phyloP scores from a whole-genome alignment of 1,284 basidiomycete genomes.

The Meira nashicola region DNA sequence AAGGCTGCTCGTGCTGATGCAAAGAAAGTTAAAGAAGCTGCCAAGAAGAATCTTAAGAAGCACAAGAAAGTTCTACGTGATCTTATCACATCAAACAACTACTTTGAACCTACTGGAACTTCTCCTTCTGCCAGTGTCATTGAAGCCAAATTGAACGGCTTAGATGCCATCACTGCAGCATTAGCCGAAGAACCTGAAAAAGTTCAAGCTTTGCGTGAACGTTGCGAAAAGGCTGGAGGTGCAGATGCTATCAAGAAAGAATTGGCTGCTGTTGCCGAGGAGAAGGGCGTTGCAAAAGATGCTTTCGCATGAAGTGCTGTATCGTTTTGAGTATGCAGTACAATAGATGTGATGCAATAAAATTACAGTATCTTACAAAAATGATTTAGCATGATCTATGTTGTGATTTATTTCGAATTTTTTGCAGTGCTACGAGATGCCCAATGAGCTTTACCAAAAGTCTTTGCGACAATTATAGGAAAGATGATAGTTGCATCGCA shows the following conservation, averaged over 20 bases:
- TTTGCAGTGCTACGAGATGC: not conserved
- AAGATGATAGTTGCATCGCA: constrained; percentile 85
- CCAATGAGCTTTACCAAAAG: constrained; percentile 59
- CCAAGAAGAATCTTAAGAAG: constrained; percentile 52
- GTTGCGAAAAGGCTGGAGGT: constrained; percentile 52
- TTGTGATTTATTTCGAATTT: not conserved
- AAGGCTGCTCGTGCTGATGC: constrained; percentile 73
- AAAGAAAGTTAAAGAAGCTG: constrained; percentile 81
- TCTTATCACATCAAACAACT: constrained; percentile 59
- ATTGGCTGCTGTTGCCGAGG: constrained; percentile 57
- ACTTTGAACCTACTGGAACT: constrained; percentile 58
- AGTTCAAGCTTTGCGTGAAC: constrained; percentile 58
- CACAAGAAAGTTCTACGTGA: constrained; percentile 53
- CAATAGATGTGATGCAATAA: not conserved
- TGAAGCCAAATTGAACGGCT: constrained; percentile 60
- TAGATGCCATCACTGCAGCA: constrained; percentile 58
- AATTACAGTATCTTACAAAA: constrained; percentile 1
- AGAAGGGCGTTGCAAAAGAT: constrained; percentile 34
- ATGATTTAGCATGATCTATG: not conserved
- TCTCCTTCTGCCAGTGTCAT: constrained; percentile 56
- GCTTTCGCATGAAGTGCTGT: constrained; percentile 35
- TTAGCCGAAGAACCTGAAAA: constrained; percentile 56
- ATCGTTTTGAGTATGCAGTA: no score
- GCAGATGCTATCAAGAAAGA: constrained; percentile 54
- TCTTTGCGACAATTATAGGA: constrained; percentile 79